Base-by-base conservation (phyloP, 495 filamentous ascomycete species). In the Aspergillus ostianus region DNA sequence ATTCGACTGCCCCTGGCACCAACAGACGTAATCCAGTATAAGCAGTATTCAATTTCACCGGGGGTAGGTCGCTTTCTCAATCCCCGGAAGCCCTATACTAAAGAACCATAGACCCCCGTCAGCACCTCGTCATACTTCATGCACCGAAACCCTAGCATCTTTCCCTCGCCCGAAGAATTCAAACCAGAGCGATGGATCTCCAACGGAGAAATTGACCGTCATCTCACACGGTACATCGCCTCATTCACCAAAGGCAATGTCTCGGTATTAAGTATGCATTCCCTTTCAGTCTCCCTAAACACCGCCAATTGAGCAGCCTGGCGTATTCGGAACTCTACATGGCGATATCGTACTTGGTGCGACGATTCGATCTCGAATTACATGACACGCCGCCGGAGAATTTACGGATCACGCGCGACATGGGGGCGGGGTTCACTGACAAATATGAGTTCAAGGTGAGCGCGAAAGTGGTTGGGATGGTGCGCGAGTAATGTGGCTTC, bases 101-200 rank as follows among this genome's bases (percentile, higher is more conserved):
- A 58, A 1, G 17, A 15, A 3, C 67, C 76, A 0, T 74, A 66
- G 64, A 60, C 64, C 9, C 60, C 81, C 0, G 70, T 85, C 32
- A 77, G 77, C 53, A 80, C 79, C 67, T 76, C 76, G 8, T 68
- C 73, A 12, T 77, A 74, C 61, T 74, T 79, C 56, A 69, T 81
- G 9, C 81, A 84, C 60, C 73, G 70, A 53, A 68, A 83, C 58
- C 60, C 77, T 29, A 65, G 61, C 3, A 54, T 83, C 12, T 85
- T 82, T 58, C 79, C 80, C 0, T 62, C 80, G 1, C 74, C 81
- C 0, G 61, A 76, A 4, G 65, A 59, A 13, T 84, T 81, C 61
- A 57, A 70, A 15, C 84, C 84, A 0, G 74, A 81, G 19, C 74
- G 83, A 21, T 87, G 80, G 80, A 64, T 82, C 21, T 59, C 64